Evolutionary conservation across 345 rosid genomes (phyloP).

Genomic region (Viola odorata): DNA sequence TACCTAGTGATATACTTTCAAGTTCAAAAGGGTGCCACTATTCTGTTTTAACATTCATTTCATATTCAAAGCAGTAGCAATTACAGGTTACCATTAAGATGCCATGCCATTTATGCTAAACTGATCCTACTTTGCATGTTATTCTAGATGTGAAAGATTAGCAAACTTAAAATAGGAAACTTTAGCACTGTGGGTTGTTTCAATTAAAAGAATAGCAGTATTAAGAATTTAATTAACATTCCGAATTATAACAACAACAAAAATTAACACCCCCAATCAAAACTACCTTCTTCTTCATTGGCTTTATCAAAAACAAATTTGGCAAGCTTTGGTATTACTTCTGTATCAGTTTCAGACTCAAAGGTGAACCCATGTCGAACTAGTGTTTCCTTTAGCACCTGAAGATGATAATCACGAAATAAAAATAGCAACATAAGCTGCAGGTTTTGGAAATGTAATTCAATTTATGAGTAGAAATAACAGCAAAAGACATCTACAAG

Average conservation of each 20-base stretch:
- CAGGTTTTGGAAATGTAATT: not conserved
- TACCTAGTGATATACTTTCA: no score
- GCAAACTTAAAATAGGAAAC: no score
- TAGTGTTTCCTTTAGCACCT: conserved; percentile 76
- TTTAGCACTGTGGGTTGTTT: not conserved
- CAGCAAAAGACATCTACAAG: no score
- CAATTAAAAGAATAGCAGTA: not conserved
- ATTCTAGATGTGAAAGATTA: no score
- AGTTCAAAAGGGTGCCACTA: not conserved
- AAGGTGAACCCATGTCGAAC: conserved; percentile 80
- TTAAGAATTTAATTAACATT: not conserved
- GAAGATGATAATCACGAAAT: conserved; percentile 12
- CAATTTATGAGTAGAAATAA: no score
- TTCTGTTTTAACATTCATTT: not conserved
- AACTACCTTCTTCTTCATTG: conserved; percentile 66
- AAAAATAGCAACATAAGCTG: conserved; percentile 2
- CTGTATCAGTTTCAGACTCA: conserved; percentile 91
- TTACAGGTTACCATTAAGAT: not conserved
- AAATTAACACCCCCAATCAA: not conserved
- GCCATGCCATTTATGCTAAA: not conserved
- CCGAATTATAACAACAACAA: not conserved
- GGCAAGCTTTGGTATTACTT: conserved; percentile 95
- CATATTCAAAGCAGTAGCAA: not conserved
- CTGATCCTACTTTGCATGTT: no score
- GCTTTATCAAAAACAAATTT: conserved; percentile 87